A percentile compares a stretch with the other conserved stretches of the same genome.
Conservation (phyloP, 1,284 basidiomycete species). For the Vanrija sp. region DNA sequence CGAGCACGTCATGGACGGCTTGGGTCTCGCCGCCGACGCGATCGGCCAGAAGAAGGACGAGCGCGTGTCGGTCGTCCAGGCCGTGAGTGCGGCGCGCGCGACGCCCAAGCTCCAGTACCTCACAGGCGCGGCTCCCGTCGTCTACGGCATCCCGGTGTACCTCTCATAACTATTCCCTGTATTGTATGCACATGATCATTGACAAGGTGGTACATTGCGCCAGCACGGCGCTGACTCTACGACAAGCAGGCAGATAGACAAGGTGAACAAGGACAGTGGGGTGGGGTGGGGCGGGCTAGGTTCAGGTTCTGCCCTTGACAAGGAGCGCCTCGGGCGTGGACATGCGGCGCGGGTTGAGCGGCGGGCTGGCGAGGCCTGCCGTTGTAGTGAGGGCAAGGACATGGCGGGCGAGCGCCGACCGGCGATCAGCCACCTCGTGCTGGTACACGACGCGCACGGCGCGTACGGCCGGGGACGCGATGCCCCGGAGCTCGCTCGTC, state of each 20-base stretch:
- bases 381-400: slow-evolving; percentile 9
- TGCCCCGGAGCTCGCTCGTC: not conserved
- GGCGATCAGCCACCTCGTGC: slow-evolving; percentile 9
- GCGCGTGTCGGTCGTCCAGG: slow-evolving; percentile 62
- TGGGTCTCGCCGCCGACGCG: slow-evolving; percentile 55
- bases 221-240: too few relatives aligned
- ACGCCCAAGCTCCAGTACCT: slow-evolving; percentile 85
- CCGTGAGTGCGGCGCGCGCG: slow-evolving; percentile 72
- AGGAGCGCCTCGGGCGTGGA: slow-evolving; percentile 12
- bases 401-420: slow-evolving; percentile 4
- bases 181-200: not conserved
- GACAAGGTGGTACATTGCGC: too few relatives aligned
- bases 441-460: slow-evolving; percentile 12
- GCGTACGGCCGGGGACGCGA: not conserved
- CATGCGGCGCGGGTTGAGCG: slow-evolving; percentile 7
- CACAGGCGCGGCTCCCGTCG: slow-evolving; percentile 90
- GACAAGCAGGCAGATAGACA: not conserved
- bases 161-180: slow-evolving; percentile 2
- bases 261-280: not conserved
- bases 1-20: slow-evolving; percentile 71
- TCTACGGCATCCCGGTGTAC: slow-evolving; percentile 79
- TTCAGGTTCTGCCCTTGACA: not conserved
- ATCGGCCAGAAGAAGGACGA: slow-evolving; percentile 7
- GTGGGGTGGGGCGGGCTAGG: not conserved
- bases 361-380: slow-evolving; percentile 4